These are phyloP conservation scores for Mycena chlorophos DNA, from an alignment of 768 basidiomycete species.

Conservation along the genomic window DNA sequence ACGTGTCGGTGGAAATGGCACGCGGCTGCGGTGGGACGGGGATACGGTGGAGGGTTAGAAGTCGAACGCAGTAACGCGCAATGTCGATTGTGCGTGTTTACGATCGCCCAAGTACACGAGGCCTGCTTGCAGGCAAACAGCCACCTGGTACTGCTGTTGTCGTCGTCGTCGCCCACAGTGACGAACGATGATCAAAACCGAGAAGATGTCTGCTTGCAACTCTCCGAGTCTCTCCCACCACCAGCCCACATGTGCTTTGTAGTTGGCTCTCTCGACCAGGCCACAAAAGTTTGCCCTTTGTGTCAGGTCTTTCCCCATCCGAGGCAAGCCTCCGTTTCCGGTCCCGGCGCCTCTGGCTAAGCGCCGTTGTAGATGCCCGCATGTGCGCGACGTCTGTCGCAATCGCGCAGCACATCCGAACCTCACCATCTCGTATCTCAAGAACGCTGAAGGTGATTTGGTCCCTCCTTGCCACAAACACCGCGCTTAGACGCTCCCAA, in stretches of 20 bases:
- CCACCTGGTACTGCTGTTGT: too few species aligned
- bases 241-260: constrained; percentile 63
- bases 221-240: constrained; percentile 27
- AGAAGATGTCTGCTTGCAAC: constrained; percentile 2
- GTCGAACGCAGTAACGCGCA: too few species aligned
- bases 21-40: too few species aligned
- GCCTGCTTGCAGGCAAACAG: constrained; percentile 8
- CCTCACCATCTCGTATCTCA: constrained; percentile 75
- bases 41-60: too few species aligned
- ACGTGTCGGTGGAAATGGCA: too few species aligned
- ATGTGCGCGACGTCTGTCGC: constrained; percentile 71
- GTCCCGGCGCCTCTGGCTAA: constrained; percentile 22
- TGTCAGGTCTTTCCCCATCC: constrained; percentile 77
- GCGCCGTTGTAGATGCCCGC: constrained; percentile 62
- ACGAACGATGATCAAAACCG: neutral
- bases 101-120: too few species aligned
- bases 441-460: constrained; percentile 87
- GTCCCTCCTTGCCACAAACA: constrained; percentile 20
- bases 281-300: constrained; percentile 73
- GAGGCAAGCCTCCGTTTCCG: constrained; percentile 43
- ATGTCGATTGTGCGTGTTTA: too few species aligned
- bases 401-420: constrained; percentile 75
- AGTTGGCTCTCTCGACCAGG: constrained; percentile 67
- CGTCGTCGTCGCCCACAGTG: neutral
- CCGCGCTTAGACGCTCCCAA: constrained; percentile 31